A percentile compares a stretch with the other conserved stretches of the same genome.
Evolutionary conservation across 768 basidiomycete species (phyloP).

Genomic region (Boletus rubroflammeus): DNA sequence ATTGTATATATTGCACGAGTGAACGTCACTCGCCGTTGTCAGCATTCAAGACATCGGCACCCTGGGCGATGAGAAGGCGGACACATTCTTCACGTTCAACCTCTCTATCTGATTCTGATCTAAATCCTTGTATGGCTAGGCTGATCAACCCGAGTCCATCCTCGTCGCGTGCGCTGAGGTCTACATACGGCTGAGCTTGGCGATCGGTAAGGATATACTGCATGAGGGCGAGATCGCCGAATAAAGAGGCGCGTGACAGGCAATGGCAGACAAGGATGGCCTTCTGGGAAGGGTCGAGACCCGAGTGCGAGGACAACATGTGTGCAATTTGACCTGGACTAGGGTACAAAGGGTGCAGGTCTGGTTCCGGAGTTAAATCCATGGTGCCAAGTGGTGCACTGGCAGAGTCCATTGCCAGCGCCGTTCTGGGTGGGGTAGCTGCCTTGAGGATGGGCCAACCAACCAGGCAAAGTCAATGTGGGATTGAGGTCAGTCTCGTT

Average conservation of each 20-base stretch:
- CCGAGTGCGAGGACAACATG: conserved; percentile 63
- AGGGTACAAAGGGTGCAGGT: conserved; percentile 77
- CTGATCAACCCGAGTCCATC: conserved; percentile 83
- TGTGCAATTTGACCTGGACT: conserved; percentile 57
- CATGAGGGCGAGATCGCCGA: conserved; percentile 70
- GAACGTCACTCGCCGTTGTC: conserved; percentile 55
- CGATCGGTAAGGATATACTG: conserved; percentile 69
- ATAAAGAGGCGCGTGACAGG: conserved; percentile 69
- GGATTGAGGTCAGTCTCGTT: conserved; percentile 6
- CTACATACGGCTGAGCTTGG: conserved; percentile 61
- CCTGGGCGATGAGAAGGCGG: conserved; percentile 71
- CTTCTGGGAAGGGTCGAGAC: conserved; percentile 65
- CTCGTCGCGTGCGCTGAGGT: conserved; percentile 72
- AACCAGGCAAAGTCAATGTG: conserved; percentile 1
- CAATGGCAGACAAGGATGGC: conserved; percentile 69
- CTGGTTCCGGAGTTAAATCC: conserved; percentile 71
- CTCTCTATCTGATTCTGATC: conserved; percentile 75
- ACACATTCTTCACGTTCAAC: conserved; percentile 91
- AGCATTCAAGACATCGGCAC: conserved; percentile 56
- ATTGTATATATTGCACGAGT: not conserved
- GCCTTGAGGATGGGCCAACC: conserved; percentile 8
- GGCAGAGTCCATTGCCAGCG: conserved; percentile 28
- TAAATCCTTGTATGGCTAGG: conserved; percentile 76
- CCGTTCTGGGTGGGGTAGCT: not conserved
- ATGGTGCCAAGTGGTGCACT: conserved; percentile 31